Percentiles rank a stretch among this genome's conserved stretches.
Evolutionary conservation across 1,139 yeast species (phyloP).

Genomic region (Pichia sp.): DNA sequence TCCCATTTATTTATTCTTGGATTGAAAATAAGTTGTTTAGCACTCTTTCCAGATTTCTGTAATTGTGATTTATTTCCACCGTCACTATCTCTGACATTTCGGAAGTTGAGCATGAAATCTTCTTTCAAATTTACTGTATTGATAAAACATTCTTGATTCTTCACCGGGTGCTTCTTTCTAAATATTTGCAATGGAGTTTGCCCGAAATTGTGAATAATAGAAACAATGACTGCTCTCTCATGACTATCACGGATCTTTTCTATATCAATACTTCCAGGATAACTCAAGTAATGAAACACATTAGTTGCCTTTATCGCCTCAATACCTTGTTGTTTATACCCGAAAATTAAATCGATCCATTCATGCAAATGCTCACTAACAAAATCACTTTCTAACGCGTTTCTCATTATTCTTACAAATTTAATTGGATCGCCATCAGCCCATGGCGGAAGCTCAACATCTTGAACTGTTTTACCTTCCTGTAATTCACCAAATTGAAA

Average conservation of each 20-base stretch:
- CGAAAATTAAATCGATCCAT: constrained; percentile 85
- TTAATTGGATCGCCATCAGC: constrained; percentile 68
- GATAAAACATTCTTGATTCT: constrained; percentile 27
- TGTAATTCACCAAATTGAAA: constrained; percentile 69
- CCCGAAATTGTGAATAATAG: constrained; percentile 85
- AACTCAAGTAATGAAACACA: constrained; percentile 77
- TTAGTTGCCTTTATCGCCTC: constrained; percentile 63
- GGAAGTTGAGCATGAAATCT: constrained; percentile 34
- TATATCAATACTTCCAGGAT: constrained; percentile 74
- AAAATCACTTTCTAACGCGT: constrained; percentile 76
- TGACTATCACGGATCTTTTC: constrained; percentile 67
- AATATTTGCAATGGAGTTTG: constrained; percentile 79
- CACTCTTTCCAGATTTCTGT: constrained; percentile 24
- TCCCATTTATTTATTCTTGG: constrained; percentile 39
- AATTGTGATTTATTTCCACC: background rate
- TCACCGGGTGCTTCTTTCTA: constrained; percentile 55
- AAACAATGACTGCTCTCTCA: constrained; percentile 71
- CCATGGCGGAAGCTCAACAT: constrained; percentile 79
- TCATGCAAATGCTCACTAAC: constrained; percentile 69
- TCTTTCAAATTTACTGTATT: constrained; percentile 24
- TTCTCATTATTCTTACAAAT: constrained; percentile 68
- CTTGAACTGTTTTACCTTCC: constrained; percentile 50
- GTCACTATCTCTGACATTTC: background rate
- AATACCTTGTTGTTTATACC: constrained; percentile 68
- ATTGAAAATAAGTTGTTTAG: constrained; percentile 39